A percentile compares a stretch with the other conserved stretches of the same genome.
These are phyloP conservation scores for Fomitopsis pulvina DNA, from an alignment of 768 basidiomycete genomes.

Conservation along the genomic window DNA sequence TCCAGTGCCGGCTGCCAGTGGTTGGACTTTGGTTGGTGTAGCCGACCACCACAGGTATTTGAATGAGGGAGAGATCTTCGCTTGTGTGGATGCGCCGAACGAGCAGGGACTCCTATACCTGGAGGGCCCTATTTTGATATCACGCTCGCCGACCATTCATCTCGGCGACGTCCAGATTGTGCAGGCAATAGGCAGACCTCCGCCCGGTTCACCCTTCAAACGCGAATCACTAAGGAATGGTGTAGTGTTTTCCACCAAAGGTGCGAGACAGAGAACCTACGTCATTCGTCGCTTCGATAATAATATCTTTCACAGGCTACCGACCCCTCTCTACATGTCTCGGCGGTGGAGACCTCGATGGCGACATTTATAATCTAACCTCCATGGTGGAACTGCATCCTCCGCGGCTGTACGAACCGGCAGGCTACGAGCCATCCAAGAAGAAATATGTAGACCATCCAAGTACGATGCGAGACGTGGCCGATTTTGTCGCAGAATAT, in stretches of 20 bases:
- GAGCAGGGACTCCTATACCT: constrained; percentile 35
- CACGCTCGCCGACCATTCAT: constrained; percentile 62
- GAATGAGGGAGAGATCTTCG: constrained; percentile 52
- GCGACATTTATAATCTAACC: constrained; percentile 20
- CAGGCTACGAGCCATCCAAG: constrained; percentile 40
- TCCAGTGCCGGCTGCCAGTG: constrained; percentile 59
- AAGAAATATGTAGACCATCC: constrained; percentile 38
- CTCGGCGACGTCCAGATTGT: constrained; percentile 61
- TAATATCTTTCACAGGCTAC: constrained; percentile 30
- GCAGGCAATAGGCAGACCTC: constrained; percentile 51
- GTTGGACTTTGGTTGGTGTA: constrained; percentile 66
- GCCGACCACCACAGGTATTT: constrained; percentile 57
- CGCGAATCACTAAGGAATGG: constrained; percentile 51
- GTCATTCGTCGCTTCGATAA: not conserved
- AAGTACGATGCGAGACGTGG: constrained; percentile 58
- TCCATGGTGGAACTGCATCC: constrained; percentile 22
- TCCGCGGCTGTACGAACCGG: constrained; percentile 28
- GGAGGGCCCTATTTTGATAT: constrained; percentile 48
- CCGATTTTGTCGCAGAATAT: constrained; percentile 64
- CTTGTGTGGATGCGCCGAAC: constrained; percentile 41
- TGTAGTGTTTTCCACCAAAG: constrained; percentile 56
- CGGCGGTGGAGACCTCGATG: constrained; percentile 68
- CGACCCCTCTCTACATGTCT: constrained; percentile 59
- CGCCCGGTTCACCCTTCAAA: constrained; percentile 43
- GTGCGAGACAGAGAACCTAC: constrained; percentile 23